Conservation (phyloP, 768 basidiomycete species). For the Suillus decipiens region DNA sequence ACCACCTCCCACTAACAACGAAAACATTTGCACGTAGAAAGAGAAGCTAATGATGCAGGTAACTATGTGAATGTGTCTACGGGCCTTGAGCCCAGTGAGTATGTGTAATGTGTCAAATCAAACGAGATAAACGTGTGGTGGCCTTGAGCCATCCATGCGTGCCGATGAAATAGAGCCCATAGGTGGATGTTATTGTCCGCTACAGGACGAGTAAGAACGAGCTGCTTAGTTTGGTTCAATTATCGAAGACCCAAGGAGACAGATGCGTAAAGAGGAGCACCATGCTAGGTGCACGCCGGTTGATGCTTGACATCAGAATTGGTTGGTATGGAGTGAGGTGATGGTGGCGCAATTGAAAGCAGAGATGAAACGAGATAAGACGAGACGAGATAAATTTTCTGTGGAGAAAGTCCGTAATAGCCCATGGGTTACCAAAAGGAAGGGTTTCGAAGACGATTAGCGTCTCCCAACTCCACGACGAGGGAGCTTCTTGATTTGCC, state of each 20-base stretch:
- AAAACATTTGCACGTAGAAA: slow-evolving; percentile 12
- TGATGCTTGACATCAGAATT: slow-evolving; percentile 30
- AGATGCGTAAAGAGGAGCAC: slow-evolving; percentile 12
- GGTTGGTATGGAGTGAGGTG: slow-evolving; percentile 4
- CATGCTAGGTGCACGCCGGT: slow-evolving; percentile 14
- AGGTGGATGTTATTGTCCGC: slow-evolving; percentile 13
- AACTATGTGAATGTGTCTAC: slow-evolving; percentile 28
- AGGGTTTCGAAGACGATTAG: slow-evolving; percentile 14
- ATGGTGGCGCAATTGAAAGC: slow-evolving; percentile 24
- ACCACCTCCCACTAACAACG: slow-evolving; percentile 21
- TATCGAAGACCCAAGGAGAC: slow-evolving; percentile 4
- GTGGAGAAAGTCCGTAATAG: slow-evolving; percentile 2
- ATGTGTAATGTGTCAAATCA: slow-evolving; percentile 19
- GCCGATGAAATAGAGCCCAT: slow-evolving; percentile 19
- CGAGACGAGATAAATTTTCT: slow-evolving; percentile 4
- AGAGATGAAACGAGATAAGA: slow-evolving; percentile 8
- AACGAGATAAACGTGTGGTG: slow-evolving; percentile 15
- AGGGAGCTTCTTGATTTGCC: slow-evolving; percentile 59
- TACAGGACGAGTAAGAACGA: slow-evolving; percentile 8
- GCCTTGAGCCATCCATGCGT: slow-evolving; percentile 32
- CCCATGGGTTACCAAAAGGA: slow-evolving; percentile 9
- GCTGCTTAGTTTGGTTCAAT: slow-evolving; percentile 1
- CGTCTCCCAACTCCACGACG: slow-evolving; percentile 36
- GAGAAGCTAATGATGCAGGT: slow-evolving; percentile 22
- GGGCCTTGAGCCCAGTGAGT: slow-evolving; percentile 39